Evolutionary conservation across 2,329 filamentous ascomycete species (phyloP), one percentile per base, ranked within the genome.

Genomic region (Cladorrhinum sp.): DNA sequence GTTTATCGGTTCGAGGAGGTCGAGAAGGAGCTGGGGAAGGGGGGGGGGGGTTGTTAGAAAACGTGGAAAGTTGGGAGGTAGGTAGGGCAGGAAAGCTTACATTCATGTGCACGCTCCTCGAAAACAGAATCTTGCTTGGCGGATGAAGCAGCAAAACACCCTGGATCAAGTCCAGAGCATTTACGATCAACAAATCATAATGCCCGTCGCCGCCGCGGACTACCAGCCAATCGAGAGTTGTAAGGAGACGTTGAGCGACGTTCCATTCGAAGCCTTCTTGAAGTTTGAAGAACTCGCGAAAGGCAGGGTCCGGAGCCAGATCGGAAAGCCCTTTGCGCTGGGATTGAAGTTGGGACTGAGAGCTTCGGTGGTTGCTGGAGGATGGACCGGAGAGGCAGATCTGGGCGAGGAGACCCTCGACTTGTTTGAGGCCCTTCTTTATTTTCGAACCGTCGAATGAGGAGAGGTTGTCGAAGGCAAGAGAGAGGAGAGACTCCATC

Each of bases 221-320:
- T 70, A 97, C 83, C 54, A 97, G 83, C 61, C 91, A 84, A 74
- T 97, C 92, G 49, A 98, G 85, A 60, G 91, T 96, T 57, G 88
- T 86, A 64, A 96, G 88, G 63, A 98, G 82, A 63, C 92, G 87
- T 76, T 92, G 87, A 14, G 92, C 89, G 59, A 98, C 91, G 77
- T 99, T 99, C 90, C 92, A 98, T 78, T 98, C 92, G 73, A 99
- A 99, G 2, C 93, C 91, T 72, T 98, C 93, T 75, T 99, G 95
- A 66, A 98, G 75, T 74, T 96, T 92, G 80, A 96, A 97, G 79
- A 98, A 98, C 75, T 97, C 92, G 67, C 91, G 82, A 73, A 97
- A 98, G 20, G 93, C 94, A 20, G 90, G 91, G 74, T 98, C 95
- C 65, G 88, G 85, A 55, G 85, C 83, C 64, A 97, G 78, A 60